Evolutionary conservation across 2,329 filamentous ascomycete genomes (phyloP).

Genomic region (Chalaropsis ovoidea): DNA sequence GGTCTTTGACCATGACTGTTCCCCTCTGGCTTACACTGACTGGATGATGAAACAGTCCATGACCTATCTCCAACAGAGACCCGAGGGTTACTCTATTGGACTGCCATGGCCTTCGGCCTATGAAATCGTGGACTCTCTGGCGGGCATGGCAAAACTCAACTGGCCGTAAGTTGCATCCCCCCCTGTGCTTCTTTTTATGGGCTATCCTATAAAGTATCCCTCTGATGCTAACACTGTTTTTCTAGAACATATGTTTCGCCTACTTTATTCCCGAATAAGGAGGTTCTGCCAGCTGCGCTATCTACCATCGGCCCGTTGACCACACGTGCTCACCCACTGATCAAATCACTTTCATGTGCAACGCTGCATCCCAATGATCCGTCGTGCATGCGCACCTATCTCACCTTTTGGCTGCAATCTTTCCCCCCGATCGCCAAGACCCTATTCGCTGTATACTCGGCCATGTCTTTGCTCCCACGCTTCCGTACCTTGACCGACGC

Average conservation of each 20-base stretch:
- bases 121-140: slow-evolving; percentile 70
- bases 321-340: slow-evolving; percentile 74
- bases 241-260: slow-evolving; percentile 66
- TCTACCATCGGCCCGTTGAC: slow-evolving; percentile 64
- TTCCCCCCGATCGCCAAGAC: slow-evolving; percentile 71
- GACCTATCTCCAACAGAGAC: slow-evolving; percentile 66
- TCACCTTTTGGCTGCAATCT: slow-evolving; percentile 76
- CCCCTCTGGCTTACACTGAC: slow-evolving; percentile 44
- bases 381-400: slow-evolving; percentile 75
- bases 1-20: slow-evolving; percentile 66
- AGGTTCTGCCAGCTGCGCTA: slow-evolving; percentile 57
- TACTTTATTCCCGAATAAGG: slow-evolving; percentile 68
- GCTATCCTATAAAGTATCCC: slow-evolving; percentile 22
- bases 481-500: slow-evolving; percentile 58
- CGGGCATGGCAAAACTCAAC: slow-evolving; percentile 65
- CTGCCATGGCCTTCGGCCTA: slow-evolving; percentile 65
- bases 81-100: slow-evolving; percentile 54
- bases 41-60: slow-evolving; percentile 61
- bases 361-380: slow-evolving; percentile 79
- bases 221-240: slow-evolving; percentile 11
- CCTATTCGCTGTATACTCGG: slow-evolving; percentile 63
- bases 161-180: slow-evolving; percentile 61
- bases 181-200: not conserved
- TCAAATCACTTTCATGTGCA: slow-evolving; percentile 77
- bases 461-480: slow-evolving; percentile 55